These are phyloP conservation scores for Mollisia scopiformis DNA, from an alignment of 2,329 filamentous ascomycete genomes.

Conservation along the genomic window DNA sequence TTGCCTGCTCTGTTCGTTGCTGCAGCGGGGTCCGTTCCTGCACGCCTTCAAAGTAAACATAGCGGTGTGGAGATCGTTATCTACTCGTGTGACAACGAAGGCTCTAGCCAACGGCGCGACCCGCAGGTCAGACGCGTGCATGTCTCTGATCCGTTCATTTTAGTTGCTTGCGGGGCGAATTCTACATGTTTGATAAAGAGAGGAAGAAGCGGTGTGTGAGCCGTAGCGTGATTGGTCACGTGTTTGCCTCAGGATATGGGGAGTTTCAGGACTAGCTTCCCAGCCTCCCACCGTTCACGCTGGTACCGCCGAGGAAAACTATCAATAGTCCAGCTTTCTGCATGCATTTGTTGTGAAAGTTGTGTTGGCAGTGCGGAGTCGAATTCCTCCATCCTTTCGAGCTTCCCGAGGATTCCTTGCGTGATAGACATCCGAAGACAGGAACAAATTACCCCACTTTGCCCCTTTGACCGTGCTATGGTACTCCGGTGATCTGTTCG, in stretches of 20 bases:
- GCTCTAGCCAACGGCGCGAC: slow-evolving; percentile 27
- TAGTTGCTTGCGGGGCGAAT: slow-evolving; percentile 18
- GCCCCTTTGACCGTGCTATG: background rate
- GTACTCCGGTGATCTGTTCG: background rate
- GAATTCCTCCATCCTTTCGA: background rate
- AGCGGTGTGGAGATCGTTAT: slow-evolving; percentile 26
- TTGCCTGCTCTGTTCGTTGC: slow-evolving; percentile 17
- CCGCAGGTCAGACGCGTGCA: slow-evolving; percentile 30
- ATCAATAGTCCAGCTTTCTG: background rate
- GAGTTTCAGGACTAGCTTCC: background rate
- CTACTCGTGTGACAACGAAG: slow-evolving; percentile 28
- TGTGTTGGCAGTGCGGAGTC: background rate
- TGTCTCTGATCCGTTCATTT: slow-evolving; percentile 24
- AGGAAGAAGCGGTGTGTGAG: slow-evolving; percentile 28
- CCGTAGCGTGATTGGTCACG: slow-evolving; percentile 11
- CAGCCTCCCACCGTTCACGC: background rate
- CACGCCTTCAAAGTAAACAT: slow-evolving; percentile 11
- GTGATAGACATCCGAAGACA: background rate
- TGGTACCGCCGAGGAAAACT: background rate
- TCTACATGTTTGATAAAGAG: background rate
- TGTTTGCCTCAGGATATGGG: slow-evolving; percentile 1
- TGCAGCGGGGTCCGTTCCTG: slow-evolving; percentile 27
- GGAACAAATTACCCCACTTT: background rate
- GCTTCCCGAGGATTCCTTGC: background rate
- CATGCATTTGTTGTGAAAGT: slow-evolving; percentile 1